Evolutionary conservation across 176 grass and related monocot species (phyloP).

Genomic region (Paspalum vaginatum): DNA sequence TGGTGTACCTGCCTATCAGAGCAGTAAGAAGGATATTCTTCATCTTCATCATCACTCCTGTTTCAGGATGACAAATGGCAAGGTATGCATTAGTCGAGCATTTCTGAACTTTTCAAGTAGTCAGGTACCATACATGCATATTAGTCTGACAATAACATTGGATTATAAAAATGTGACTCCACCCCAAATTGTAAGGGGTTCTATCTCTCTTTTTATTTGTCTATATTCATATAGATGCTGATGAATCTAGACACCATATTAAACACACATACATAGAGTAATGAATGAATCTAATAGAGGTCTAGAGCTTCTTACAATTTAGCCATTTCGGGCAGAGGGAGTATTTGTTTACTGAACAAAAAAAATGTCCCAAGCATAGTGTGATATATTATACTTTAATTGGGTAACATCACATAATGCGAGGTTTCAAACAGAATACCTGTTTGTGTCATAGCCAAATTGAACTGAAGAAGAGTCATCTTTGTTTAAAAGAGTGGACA

Average conservation of each 20-base stretch:
- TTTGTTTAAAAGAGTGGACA: slow-evolving; percentile 57
- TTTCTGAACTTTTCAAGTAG: slow-evolving; percentile 12
- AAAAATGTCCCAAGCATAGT: background rate
- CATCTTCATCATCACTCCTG: slow-evolving; percentile 89
- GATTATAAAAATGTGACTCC: slow-evolving; percentile 2
- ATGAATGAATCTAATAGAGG: too few species aligned
- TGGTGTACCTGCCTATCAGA: slow-evolving; percentile 58
- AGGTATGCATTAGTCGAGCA: slow-evolving; percentile 4
- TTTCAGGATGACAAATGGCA: slow-evolving; percentile 29
- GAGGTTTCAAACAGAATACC: slow-evolving; percentile 49
- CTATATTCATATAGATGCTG: too few species aligned
- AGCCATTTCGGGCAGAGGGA: too few species aligned
- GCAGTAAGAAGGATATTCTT: slow-evolving; percentile 56
- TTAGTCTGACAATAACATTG: background rate
- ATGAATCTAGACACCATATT: too few species aligned
- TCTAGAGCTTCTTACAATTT: too few species aligned
- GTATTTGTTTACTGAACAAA: background rate
- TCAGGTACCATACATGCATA: slow-evolving; percentile 16
- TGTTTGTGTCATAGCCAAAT: slow-evolving; percentile 73
- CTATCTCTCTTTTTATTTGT: too few species aligned
- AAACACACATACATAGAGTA: too few species aligned
- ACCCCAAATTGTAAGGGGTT: too few species aligned
- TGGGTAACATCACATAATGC: slow-evolving; percentile 2
- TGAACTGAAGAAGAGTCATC: slow-evolving; percentile 60
- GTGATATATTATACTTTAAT: slow-evolving; percentile 23